Conservation (phyloP, 1,284 basidiomycete species). For the Jaminaea rosea region DNA sequence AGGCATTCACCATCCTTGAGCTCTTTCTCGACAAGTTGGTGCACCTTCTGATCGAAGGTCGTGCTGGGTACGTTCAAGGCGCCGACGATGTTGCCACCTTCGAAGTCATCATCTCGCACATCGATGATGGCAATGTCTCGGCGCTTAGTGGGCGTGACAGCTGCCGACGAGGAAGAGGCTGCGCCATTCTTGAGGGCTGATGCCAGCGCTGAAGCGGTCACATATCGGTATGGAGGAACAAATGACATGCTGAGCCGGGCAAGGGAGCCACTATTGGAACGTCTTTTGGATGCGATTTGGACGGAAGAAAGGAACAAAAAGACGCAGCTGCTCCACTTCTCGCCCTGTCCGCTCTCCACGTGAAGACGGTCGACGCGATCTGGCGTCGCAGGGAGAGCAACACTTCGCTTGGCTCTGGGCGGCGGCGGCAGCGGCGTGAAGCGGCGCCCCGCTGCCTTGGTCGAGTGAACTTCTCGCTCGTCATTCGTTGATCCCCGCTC, state of each 20-base stretch:
- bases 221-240: slow-evolving; percentile 4
- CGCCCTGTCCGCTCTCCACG: too few species aligned
- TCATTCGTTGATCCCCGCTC: too few species aligned
- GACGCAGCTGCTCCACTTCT: too few species aligned
- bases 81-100: slow-evolving; percentile 45
- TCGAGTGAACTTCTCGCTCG: too few species aligned
- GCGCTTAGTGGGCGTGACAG: slow-evolving; percentile 16
- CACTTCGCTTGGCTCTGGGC: too few species aligned
- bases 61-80: slow-evolving; percentile 36
- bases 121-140: slow-evolving; percentile 34
- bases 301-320: too few species aligned
- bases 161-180: slow-evolving; percentile 13
- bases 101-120: slow-evolving; percentile 47
- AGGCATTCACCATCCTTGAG: slow-evolving; percentile 23
- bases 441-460: too few species aligned
- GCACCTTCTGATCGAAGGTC: slow-evolving; percentile 19
- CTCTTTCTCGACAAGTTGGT: slow-evolving; percentile 28
- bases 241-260: slow-evolving; percentile 1
- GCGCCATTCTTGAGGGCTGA: slow-evolving; percentile 20
- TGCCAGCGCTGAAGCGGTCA: slow-evolving; percentile 12
- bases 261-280: too few species aligned
- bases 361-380: too few species aligned
- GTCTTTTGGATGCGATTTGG: too few species aligned
- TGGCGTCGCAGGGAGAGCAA: too few species aligned
- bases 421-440: too few species aligned